Base-by-base conservation (phyloP, 495 filamentous ascomycete genomes). In the Cercophora newfieldiana region DNA sequence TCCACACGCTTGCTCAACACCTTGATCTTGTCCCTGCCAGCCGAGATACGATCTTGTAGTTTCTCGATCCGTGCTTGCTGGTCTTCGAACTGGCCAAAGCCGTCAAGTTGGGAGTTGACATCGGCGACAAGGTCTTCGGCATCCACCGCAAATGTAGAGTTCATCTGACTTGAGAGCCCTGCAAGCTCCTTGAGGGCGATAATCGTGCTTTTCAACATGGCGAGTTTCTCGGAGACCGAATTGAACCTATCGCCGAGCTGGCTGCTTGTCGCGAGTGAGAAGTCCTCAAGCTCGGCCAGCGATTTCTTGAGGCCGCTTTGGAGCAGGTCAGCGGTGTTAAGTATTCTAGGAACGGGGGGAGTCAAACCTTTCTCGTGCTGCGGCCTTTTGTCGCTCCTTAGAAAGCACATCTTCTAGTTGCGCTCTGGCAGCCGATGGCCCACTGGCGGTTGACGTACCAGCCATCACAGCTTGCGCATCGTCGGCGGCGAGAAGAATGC, bases 201-300 rank as follows among this genome's bases (percentile, higher is more conserved):
- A 24, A 96, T 85, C 1, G 89, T 92, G 58, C 83, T 80, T 59
- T 89, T 87, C 31, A 97, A 79, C 0, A 86, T 76, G 50, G 86
- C 83, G 30, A 94, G 81, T 65, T 90, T 94, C 72, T 94, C 90
- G 18, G 95, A 81, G 5, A 97, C 82, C 3, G 89, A 88, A 70
- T 94, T 93, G 78, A 96, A 96, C 0, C 90, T 93, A 69, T 90
- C 89, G 71, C 96, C 92, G n/a, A 97, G 84, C 51, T 86, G 86
- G 66, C 86, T 85, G 21, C 88, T 95, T 3, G 87, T 87, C 37
- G 84, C 83, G 49, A 75, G 80, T 8, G 82, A 81, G 64, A 81
- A 80, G 12, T 69, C 71, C 25, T 77, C 77, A 18, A 87, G 73
- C 26, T 79, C 74, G 51, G 70, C 51, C 19, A 86, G 69, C 0